phyloP scores from a whole-genome alignment of 2,329 filamentous ascomycete genomes.

The Neonectria sp. region DNA sequence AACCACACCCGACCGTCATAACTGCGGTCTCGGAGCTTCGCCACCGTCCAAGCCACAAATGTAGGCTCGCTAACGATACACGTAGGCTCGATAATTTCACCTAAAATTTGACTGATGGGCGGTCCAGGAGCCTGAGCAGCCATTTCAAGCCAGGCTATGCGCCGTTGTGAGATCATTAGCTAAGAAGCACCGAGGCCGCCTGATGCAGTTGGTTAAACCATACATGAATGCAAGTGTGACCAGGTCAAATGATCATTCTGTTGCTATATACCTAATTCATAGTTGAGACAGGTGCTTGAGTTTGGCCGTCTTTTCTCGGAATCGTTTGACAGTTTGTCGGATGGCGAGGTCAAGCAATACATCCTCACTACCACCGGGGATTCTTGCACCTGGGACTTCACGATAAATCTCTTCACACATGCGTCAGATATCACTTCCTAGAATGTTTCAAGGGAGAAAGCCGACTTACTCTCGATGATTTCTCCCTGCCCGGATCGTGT shows the following conservation, averaged over 20 bases:
- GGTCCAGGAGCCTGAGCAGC: no score
- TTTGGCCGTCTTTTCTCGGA: constrained; percentile 6
- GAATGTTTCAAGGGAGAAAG: constrained; percentile 18
- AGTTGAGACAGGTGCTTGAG: constrained; percentile 2
- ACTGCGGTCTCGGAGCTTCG: no score
- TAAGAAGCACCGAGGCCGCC: no score
- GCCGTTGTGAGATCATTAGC: no score
- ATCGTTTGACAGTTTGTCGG: constrained; percentile 45
- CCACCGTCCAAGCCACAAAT: no score
- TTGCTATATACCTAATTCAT: not conserved
- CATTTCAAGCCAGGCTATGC: no score
- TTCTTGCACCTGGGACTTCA: constrained; percentile 46
- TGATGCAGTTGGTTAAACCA: no score
- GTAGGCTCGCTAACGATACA: no score
- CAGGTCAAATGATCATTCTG: constrained; percentile 53
- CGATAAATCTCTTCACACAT: constrained; percentile 45
- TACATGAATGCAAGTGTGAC: no score
- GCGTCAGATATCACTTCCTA: not conserved
- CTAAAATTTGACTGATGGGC: no score
- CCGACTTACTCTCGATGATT: constrained; percentile 75
- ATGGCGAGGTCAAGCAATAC: constrained; percentile 43
- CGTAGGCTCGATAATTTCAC: no score
- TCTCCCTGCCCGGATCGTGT: constrained; percentile 80
- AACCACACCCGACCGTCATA: no score
- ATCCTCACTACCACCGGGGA: constrained; percentile 45